Evolutionary conservation across 768 basidiomycete genomes (phyloP).

Genomic region (Phanerodontia chrysosporium): DNA sequence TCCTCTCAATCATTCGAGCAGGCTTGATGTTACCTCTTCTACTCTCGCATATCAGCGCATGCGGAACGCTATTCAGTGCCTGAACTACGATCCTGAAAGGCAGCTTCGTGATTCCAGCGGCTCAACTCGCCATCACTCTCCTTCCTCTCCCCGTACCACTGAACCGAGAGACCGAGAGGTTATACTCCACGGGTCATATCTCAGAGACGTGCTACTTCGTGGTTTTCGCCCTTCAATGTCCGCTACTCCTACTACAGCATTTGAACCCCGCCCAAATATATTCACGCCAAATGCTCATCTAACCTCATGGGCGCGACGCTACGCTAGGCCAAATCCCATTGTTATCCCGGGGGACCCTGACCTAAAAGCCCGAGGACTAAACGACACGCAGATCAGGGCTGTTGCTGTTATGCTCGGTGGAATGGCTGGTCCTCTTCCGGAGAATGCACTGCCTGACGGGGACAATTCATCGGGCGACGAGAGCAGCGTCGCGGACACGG

Average conservation of each 20-base stretch:
- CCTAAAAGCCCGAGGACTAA: constrained; percentile 45
- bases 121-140: neutral
- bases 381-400: constrained; percentile 74
- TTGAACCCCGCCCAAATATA: constrained; percentile 26
- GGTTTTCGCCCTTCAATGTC: constrained; percentile 33
- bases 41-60: constrained; percentile 67
- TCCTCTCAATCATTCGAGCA: constrained; percentile 5
- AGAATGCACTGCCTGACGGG: neutral
- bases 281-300: constrained; percentile 74
- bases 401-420: constrained; percentile 77
- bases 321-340: constrained; percentile 55
- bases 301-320: constrained; percentile 75
- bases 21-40: constrained; percentile 67
- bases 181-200: constrained; percentile 63
- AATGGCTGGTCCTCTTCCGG: neutral
- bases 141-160: neutral
- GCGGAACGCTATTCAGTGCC: constrained; percentile 54
- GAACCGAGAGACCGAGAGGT: constrained; percentile 36
- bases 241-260: neutral
- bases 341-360: constrained; percentile 75
- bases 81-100: constrained; percentile 49
- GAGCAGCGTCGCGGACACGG: neutral
- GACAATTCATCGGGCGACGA: neutral
- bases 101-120: constrained; percentile 29
- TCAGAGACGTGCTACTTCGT: constrained; percentile 68